Conservation (phyloP, 1,284 basidiomycete genomes). For the Rhodofomes roseus region DNA sequence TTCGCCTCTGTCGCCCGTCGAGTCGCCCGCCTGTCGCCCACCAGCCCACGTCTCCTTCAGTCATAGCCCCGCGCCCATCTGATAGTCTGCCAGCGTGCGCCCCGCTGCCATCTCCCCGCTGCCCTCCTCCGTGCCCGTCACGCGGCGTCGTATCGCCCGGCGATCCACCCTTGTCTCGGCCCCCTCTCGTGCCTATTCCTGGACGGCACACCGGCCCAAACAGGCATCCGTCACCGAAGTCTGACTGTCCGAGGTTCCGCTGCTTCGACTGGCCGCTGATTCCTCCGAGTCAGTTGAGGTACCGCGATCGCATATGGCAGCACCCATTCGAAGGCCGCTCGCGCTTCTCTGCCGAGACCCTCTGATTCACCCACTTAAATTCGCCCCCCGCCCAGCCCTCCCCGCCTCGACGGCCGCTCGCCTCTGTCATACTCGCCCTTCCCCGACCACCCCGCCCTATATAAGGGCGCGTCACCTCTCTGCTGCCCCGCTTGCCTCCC, state of each 20-base stretch:
- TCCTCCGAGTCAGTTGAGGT: constrained; percentile 14
- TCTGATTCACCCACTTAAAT: constrained; percentile 12
- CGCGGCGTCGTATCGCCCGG: constrained; percentile 1
- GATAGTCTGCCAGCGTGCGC: not conserved
- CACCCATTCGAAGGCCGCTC: constrained; percentile 12
- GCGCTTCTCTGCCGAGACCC: constrained; percentile 18
- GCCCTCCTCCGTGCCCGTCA: not conserved
- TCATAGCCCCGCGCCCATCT: not conserved
- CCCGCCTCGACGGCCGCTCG: constrained; percentile 12
- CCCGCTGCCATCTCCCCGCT: not conserved
- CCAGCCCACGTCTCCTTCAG: not conserved
- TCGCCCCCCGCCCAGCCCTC: constrained; percentile 1
- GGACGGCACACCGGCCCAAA: constrained; percentile 1
- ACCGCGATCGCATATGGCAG: constrained; percentile 16
- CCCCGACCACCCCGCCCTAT: constrained; percentile 18
- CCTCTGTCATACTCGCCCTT: constrained; percentile 10
- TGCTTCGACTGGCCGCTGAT: constrained; percentile 8
- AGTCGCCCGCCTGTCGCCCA: not conserved
- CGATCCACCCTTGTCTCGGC: constrained; percentile 7
- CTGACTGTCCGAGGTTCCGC: constrained; percentile 12
- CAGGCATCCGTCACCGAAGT: not conserved
- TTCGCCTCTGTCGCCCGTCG: constrained; percentile 12
- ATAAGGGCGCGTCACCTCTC: constrained; percentile 20
- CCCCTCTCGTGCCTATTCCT: constrained; percentile 1
- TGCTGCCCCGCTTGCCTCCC: constrained; percentile 26